These are phyloP conservation scores for Fraxinus americana DNA, from an alignment of 257 asterid genomes.

Conservation along the genomic window DNA sequence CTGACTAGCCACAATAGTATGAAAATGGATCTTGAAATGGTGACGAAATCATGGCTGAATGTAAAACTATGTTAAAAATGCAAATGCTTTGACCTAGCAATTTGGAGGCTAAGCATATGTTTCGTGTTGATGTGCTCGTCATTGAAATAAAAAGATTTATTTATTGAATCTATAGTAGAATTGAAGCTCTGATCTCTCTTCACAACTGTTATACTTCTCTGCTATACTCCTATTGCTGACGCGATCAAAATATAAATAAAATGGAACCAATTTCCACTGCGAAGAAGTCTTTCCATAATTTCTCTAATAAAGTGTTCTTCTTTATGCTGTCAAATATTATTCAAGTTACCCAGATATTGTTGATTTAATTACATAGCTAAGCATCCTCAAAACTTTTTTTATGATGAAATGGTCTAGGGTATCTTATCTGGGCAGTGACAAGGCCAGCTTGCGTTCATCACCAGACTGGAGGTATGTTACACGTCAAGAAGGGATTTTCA, in stretches of 20 bases:
- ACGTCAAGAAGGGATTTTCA: slow-evolving; percentile 5
- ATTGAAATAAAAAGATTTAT: neutral
- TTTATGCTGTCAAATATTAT: neutral
- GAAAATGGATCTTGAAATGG: neutral
- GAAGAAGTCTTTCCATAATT: neutral
- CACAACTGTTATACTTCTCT: neutral
- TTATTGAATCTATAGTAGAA: neutral
- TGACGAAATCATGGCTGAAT: neutral
- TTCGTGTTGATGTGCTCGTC: neutral
- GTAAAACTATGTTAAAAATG: neutral
- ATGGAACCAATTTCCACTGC: neutral
- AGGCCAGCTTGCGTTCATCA: slow-evolving; percentile 79
- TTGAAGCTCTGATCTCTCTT: neutral
- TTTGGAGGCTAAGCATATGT: neutral
- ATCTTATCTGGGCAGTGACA: slow-evolving; percentile 76
- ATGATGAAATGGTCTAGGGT: slow-evolving; percentile 56
- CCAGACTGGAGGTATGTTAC: slow-evolving; percentile 73
- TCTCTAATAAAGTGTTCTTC: neutral
- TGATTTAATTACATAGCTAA: neutral
- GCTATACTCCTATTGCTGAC: neutral
- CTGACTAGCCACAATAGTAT: neutral
- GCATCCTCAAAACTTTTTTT: slow-evolving; percentile 11
- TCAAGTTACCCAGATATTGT: neutral
- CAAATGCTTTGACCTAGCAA: neutral
- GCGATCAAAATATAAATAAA: neutral